phyloP scores from a whole-genome alignment of 192 early-diverging fungal species.

The Gryganskiella cystojenkinii region DNA sequence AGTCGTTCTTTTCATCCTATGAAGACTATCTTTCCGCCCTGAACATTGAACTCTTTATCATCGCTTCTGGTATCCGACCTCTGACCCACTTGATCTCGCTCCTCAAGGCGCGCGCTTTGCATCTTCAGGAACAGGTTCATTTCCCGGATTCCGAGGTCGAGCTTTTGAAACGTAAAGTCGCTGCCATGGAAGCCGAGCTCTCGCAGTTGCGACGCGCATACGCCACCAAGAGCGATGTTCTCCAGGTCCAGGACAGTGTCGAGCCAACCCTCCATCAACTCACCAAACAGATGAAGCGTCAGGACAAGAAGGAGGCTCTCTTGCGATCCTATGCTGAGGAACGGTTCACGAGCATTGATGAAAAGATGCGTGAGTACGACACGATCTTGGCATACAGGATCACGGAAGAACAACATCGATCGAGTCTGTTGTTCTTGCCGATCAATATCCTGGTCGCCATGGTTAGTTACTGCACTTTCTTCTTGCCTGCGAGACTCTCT shows the following conservation, averaged over 20 bases:
- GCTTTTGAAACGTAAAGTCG: slow-evolving; percentile 54
- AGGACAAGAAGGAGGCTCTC: slow-evolving; percentile 65
- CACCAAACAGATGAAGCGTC: slow-evolving; percentile 61
- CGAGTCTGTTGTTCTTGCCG: slow-evolving; percentile 60
- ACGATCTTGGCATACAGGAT: slow-evolving; percentile 58
- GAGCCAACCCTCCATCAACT: slow-evolving; percentile 65
- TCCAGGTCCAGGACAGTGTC: slow-evolving; percentile 60
- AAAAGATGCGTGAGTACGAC: slow-evolving; percentile 67
- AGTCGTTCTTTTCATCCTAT: slow-evolving; percentile 60
- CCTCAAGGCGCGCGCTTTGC: slow-evolving; percentile 59
- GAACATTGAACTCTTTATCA: slow-evolving; percentile 67
- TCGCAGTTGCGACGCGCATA: slow-evolving; percentile 57
- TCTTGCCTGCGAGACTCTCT: slow-evolving; percentile 43
- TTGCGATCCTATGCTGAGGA: slow-evolving; percentile 64
- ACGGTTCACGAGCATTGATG: slow-evolving; percentile 59
- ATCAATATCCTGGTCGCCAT: slow-evolving; percentile 60
- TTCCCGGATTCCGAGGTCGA: slow-evolving; percentile 61
- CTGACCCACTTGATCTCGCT: slow-evolving; percentile 61
- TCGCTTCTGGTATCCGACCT: slow-evolving; percentile 65
- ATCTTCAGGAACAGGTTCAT: slow-evolving; percentile 65
- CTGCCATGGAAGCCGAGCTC: slow-evolving; percentile 63
- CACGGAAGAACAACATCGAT: slow-evolving; percentile 61
- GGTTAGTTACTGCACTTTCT: slow-evolving; percentile 55
- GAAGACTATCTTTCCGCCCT: slow-evolving; percentile 66
- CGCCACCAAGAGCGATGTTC: slow-evolving; percentile 66